Base-by-base conservation (phyloP, 2,329 filamentous ascomycete genomes). In the Colletotrichum neosansevieriae region DNA sequence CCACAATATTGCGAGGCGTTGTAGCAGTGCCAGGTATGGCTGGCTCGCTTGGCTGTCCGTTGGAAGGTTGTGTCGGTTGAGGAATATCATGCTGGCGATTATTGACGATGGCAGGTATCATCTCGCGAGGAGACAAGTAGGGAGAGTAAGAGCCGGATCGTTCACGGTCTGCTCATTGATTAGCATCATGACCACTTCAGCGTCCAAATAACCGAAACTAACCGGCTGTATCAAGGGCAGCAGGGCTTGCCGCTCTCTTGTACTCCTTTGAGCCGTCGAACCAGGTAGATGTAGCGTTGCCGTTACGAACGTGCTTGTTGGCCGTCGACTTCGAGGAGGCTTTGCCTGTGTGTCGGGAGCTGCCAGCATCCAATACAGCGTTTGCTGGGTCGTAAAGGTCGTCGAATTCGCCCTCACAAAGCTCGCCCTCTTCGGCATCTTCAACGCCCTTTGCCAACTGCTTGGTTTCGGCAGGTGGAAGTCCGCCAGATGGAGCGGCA, bases 361-460 rank as follows among this genome's bases (percentile, higher is more conserved):
- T n/a, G 15, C n/a, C 17, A 13, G 38, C 21, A 19, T 40, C 51
- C 13, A 62, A 38, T 49, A 56, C 10, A n/a, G 64, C 40, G 5
- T 70, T 62, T 10, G 68, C 71, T 10, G 84, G 82, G 56, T 87
- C 85, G 69, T 89, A 88, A 2, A 85, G 73, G 72, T 89, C 85
- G 57, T 89, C 86, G 56, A 86, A 83, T 72, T 91, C 89, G 17
- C 84, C 87, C 73, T 95, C 93, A 71, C 89, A 92, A 34, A 96
- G 77, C 76, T 97, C 93, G 15, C 92, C 92, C 74, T 97, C 93
- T 74, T 96, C 72, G 2, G 62, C 72, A 42, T 74, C 73, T 6
- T 72, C 71, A 12, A 51, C 24, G n/a, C 45, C 40, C 12, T 47
- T 61, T 4, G 49, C 15, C 12, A 19, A 21, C 15, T 44, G 56